Conservation (phyloP, 2,329 filamentous ascomycete genomes). For the Metarhizium robertsii region DNA sequence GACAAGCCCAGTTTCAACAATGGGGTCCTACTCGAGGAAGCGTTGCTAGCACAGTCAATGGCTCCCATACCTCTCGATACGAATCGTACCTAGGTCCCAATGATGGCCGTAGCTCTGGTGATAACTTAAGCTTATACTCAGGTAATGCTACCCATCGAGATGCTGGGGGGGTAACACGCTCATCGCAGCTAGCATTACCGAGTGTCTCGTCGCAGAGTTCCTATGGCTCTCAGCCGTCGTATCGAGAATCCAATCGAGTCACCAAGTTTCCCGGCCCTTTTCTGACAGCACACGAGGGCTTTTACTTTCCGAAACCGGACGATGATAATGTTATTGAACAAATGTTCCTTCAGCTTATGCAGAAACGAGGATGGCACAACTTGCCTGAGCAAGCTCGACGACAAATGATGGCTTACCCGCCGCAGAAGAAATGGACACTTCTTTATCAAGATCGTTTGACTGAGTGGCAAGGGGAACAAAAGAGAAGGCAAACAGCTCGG, state of each 20-base stretch:
- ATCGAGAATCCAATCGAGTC: constrained; percentile 47
- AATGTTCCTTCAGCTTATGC: constrained; percentile 90
- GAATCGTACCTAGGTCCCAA: constrained; percentile 53
- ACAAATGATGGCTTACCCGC: constrained; percentile 93
- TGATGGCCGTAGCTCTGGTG: constrained; percentile 45
- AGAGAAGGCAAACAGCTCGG: constrained; percentile 66
- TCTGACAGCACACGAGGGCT: constrained; percentile 35
- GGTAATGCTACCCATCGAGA: constrained; percentile 39
- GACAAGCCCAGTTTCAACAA: constrained; percentile 68
- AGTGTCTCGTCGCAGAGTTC: constrained; percentile 49
- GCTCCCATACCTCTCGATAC: constrained; percentile 49
- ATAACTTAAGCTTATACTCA: constrained; percentile 48
- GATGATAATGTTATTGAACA: constrained; percentile 81
- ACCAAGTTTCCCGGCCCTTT: constrained; percentile 38
- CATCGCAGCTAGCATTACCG: constrained; percentile 36
- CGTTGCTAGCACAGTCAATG: constrained; percentile 40
- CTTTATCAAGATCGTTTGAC: constrained; percentile 91
- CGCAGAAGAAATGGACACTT: constrained; percentile 94
- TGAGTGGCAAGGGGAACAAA: constrained; percentile 91
- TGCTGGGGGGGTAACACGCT: constrained; percentile 20
- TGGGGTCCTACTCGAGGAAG: constrained; percentile 53
- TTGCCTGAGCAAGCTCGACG: constrained; percentile 86
- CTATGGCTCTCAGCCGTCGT: constrained; percentile 36
- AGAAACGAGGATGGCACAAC: constrained; percentile 96
- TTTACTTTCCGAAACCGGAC: constrained; percentile 61